These are phyloP conservation scores for Thraustochytrium striatum DNA, from an alignment of 352 stramenopile genomes.

Conservation along the genomic window DNA sequence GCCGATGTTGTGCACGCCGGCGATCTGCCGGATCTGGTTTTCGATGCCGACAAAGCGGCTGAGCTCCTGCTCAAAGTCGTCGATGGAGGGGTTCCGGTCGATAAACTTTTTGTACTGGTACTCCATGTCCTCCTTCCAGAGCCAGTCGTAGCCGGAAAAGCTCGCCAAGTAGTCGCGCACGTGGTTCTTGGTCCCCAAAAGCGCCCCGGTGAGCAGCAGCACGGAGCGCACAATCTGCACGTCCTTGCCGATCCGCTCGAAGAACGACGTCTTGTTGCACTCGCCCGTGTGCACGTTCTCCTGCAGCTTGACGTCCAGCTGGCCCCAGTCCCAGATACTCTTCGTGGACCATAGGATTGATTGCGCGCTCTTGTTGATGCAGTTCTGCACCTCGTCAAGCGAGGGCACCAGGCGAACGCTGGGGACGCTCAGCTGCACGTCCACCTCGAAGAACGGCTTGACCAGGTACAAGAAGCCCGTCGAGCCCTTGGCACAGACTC, in stretches of 20 bases:
- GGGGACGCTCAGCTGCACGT: slow-evolving; percentile 89
- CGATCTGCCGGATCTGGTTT: slow-evolving; percentile 80
- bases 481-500: slow-evolving; percentile 84
- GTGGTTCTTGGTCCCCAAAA: slow-evolving; percentile 94
- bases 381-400: slow-evolving; percentile 93
- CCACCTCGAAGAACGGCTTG: slow-evolving; percentile 94
- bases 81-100: slow-evolving; percentile 84
- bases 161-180: slow-evolving; percentile 92
- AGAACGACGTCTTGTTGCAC: slow-evolving; percentile 77
- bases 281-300: slow-evolving; percentile 50
- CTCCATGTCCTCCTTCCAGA: slow-evolving; percentile 97
- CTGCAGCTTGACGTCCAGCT: slow-evolving; percentile 32
- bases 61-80: slow-evolving; percentile 93
- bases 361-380: slow-evolving; percentile 92
- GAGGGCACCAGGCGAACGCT: slow-evolving; percentile 87
- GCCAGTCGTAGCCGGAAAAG: slow-evolving; percentile 91
- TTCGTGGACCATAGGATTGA: slow-evolving; percentile 94
- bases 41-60: slow-evolving; percentile 89
- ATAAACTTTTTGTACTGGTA: slow-evolving; percentile 86
- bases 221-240: slow-evolving; percentile 96
- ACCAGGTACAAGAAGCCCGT: slow-evolving; percentile 81
- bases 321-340: slow-evolving; percentile 87
- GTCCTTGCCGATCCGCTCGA: slow-evolving; percentile 95
- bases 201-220: slow-evolving; percentile 89
- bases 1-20: slow-evolving; percentile 90